A percentile compares a stretch with the other conserved stretches of the same genome.
Evolutionary conservation across 2,329 filamentous ascomycete species (phyloP).

Genomic region (Gaeumannomyces sp.): DNA sequence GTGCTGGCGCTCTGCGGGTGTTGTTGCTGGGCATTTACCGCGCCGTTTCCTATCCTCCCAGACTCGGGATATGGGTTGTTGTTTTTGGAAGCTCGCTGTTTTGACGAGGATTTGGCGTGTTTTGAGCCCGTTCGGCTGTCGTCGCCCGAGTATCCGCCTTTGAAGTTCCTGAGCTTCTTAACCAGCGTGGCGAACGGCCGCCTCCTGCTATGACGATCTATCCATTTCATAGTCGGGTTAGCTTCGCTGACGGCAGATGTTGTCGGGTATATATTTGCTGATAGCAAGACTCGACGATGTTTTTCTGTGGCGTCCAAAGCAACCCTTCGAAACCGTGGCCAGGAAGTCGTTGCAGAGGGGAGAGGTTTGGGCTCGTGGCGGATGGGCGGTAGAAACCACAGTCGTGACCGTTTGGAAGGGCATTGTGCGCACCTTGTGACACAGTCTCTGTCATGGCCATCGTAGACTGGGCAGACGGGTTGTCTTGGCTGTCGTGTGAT

Average conservation of each 20-base stretch:
- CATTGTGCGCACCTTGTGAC: conserved; percentile 12
- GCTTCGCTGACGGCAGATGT: neutral
- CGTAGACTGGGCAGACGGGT: neutral
- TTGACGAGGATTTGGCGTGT: conserved; percentile 37
- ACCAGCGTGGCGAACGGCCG: conserved; percentile 90
- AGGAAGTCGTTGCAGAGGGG: neutral
- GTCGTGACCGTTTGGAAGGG: neutral
- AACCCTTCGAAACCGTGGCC: too few relatives aligned
- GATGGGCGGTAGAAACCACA: neutral
- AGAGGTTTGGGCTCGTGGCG: neutral
- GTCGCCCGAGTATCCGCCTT: conserved; percentile 52
- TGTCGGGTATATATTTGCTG: neutral
- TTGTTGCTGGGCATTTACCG: conserved; percentile 18
- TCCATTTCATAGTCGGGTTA: neutral
- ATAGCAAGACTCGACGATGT: neutral
- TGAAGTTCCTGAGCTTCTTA: conserved; percentile 81
- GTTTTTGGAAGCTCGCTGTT: conserved; percentile 58
- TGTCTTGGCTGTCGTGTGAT: neutral
- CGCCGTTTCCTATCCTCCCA: conserved; percentile 44
- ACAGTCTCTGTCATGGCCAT: conserved; percentile 29
- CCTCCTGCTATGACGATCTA: conserved; percentile 50
- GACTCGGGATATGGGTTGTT: conserved; percentile 94
- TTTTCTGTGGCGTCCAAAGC: neutral
- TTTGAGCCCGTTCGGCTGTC: conserved; percentile 37
- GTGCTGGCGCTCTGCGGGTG: conserved; percentile 33